Base-by-base conservation (phyloP, 1,284 basidiomycete genomes). In the Meripilus lineatus region DNA sequence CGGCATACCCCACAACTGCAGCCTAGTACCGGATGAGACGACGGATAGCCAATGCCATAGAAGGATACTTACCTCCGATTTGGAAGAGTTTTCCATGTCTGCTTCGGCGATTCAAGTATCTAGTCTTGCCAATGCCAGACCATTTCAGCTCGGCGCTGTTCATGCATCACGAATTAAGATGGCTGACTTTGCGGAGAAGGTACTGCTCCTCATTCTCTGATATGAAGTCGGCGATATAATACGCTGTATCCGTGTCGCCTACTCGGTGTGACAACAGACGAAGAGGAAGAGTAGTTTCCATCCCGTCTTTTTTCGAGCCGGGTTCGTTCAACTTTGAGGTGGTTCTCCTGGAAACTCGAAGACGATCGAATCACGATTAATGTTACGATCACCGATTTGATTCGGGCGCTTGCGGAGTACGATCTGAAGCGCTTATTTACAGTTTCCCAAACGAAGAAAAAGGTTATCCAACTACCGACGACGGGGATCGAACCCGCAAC, bases 161-260 rank as follows among this genome's bases (percentile, higher is more conserved):
- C n/a, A 32, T 13, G 38, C 22, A 13, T 32, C 8, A n/a, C 28
- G 28, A 30, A 10, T 30, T n/a, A 30, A 30, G 43, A 36, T 21
- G 28, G 15, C 25, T 50, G 10, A 84, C 89, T 74, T 91, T 92
- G 45, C 79, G 72, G 47, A 88, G 67, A 21, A 95, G 65, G 58
- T 86, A 87, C 33, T 67, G 68, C 58, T 96, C 92, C 65, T 96
- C 93, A 17, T 84, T 78, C 48, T 67, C 65, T 34, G 83, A 81
- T 40, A 95, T 74, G 59, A 94, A 95, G 51, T 92, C 72, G 5
- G 87, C 84, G 20, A 94, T 74, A 64, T 92, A 91, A 56, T 74
- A 79, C 2, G 69, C 65, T 42, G 70, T 66, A 21, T 62, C 55
- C 20, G 61, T 55, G 25, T 67, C 67, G 3, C 65, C 59, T 32